These are phyloP conservation scores for Camelina neglecta DNA, from an alignment of 345 rosid species.

Conservation along the genomic window DNA sequence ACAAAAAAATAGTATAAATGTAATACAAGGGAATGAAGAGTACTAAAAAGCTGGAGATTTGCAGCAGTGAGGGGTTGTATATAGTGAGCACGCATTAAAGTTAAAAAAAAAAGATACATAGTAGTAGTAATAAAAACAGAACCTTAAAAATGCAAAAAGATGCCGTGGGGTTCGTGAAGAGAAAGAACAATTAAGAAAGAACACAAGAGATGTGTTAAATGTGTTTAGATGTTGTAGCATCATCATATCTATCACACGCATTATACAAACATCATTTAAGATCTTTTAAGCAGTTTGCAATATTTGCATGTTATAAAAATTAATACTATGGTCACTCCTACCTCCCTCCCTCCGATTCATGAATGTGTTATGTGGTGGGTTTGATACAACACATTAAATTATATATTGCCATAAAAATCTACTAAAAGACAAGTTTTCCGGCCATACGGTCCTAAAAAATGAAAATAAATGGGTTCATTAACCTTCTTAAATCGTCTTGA, in stretches of 20 bases:
- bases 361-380: neutral
- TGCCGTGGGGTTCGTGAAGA: constrained; percentile 27
- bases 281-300: neutral
- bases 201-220: constrained; percentile 31
- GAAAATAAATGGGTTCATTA: neutral
- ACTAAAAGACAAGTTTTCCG: neutral
- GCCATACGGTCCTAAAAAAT: neutral
- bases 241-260: neutral
- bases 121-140: constrained; percentile 2
- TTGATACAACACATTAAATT: neutral
- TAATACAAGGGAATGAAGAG: constrained; percentile 31
- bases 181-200: constrained; percentile 11
- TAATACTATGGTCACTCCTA: neutral
- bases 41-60: constrained; percentile 37
- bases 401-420: constrained; percentile 14
- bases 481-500: no score
- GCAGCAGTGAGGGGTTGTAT: constrained; percentile 13
- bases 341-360: neutral
- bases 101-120: neutral
- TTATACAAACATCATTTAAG: constrained; percentile 21
- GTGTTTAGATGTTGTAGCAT: constrained; percentile 23
- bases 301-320: neutral
- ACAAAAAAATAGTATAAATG: constrained; percentile 19
- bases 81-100: constrained; percentile 34
- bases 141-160: constrained; percentile 36